These are phyloP conservation scores for Wickerhamiella sorbophila DNA, from an alignment of 805 yeast species.

Conservation along the genomic window DNA sequence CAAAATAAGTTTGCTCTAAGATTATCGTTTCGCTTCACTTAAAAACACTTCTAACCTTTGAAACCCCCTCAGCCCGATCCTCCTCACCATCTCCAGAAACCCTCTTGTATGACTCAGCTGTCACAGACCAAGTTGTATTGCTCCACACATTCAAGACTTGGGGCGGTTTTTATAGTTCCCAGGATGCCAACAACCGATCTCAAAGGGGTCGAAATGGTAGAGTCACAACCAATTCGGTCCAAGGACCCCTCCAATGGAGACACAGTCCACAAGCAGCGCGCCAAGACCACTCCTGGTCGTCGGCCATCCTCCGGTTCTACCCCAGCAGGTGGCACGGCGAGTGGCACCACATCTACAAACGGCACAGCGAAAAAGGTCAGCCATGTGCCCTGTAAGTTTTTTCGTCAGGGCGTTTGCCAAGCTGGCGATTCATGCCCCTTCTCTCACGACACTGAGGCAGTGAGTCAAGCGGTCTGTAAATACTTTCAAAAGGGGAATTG, in stretches of 20 bases:
- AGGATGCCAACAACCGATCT: constrained; percentile 1
- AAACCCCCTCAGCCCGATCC: too few relatives aligned
- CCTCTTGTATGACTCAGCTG: neutral
- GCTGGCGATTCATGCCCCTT: constrained; percentile 90
- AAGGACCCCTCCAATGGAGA: neutral
- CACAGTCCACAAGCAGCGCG: neutral
- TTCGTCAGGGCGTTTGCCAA: constrained; percentile 82
- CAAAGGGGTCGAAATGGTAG: neutral
- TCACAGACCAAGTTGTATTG: neutral
- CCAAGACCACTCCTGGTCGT: neutral
- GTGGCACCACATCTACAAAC: neutral
- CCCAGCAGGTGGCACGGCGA: neutral
- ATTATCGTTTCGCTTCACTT: too few relatives aligned
- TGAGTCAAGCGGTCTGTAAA: constrained; percentile 56
- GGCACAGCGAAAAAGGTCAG: constrained; percentile 40
- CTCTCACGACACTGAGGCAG: constrained; percentile 44
- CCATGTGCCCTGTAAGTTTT: constrained; percentile 95
- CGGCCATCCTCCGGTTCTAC: neutral
- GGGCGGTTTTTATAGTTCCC: neutral
- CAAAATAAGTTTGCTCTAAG: too few relatives aligned
- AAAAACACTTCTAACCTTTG: too few relatives aligned
- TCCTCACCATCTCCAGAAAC: too few relatives aligned
- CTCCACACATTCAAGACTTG: neutral
- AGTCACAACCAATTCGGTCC: neutral
- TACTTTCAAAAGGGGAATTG: constrained; percentile 95